Percentiles rank a stretch among this genome's conserved stretches.
These are phyloP conservation scores for Iberis amara DNA, from an alignment of 441 rosid genomes.

Conservation along the genomic window DNA sequence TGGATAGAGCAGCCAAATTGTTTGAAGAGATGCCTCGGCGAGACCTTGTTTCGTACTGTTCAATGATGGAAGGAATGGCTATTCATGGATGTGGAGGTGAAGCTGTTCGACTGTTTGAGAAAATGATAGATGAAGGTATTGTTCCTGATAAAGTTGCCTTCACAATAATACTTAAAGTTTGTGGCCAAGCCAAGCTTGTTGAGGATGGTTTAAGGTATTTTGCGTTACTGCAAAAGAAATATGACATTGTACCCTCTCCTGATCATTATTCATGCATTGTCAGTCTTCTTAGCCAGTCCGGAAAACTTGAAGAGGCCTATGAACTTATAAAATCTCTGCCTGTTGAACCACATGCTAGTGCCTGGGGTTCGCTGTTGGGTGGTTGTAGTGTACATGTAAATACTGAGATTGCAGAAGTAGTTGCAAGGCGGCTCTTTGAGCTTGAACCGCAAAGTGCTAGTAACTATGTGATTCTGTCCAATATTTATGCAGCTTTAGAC, in stretches of 20 bases:
- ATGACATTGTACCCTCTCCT: constrained; percentile 46
- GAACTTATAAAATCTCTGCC: constrained; percentile 56
- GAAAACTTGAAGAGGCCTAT: constrained; percentile 51
- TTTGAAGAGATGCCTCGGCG: constrained; percentile 53
- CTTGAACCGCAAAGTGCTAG: constrained; percentile 65
- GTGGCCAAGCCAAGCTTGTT: constrained; percentile 60
- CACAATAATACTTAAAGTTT: constrained; percentile 58
- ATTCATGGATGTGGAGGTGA: constrained; percentile 50
- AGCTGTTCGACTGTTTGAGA: constrained; percentile 54
- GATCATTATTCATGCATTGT: constrained; percentile 72
- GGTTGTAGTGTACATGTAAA: constrained; percentile 58
- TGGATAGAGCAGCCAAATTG: constrained; percentile 55
- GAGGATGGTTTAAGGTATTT: constrained; percentile 65
- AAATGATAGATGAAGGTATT: constrained; percentile 59
- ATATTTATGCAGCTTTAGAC: constrained; percentile 68
- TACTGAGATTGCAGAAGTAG: constrained; percentile 52
- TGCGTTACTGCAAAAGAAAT: constrained; percentile 45
- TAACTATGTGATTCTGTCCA: constrained; percentile 61
- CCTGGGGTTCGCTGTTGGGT: constrained; percentile 81
- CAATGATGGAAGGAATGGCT: constrained; percentile 71
- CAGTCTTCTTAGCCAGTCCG: constrained; percentile 70
- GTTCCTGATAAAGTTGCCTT: constrained; percentile 65
- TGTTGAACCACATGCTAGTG: constrained; percentile 57
- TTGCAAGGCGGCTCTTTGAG: constrained; percentile 47
- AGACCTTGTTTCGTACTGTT: constrained; percentile 56